phyloP scores from a whole-genome alignment of 371 early-diverging fungal species.

The Apophysomyces ossiformis region DNA sequence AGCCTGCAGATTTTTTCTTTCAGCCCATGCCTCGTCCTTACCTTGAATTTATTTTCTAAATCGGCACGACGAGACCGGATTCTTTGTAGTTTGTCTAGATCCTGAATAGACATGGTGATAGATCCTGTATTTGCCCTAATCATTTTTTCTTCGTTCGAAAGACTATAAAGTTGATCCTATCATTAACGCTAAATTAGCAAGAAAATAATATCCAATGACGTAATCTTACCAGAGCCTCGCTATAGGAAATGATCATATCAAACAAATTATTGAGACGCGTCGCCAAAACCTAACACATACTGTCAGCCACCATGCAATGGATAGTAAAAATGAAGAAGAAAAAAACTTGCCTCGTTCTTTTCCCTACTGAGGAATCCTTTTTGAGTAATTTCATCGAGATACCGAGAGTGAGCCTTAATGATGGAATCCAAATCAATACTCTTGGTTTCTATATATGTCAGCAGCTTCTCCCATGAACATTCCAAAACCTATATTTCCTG shows the following conservation, averaged over 20 bases:
- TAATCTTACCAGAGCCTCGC: conserved; percentile 23
- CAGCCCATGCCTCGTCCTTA: conserved; percentile 21
- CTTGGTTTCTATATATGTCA: conserved; percentile 59
- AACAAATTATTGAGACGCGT: conserved; percentile 41
- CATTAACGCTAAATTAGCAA: not conserved
- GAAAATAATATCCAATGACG: not conserved
- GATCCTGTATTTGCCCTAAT: conserved; percentile 7
- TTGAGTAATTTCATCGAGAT: conserved; percentile 63
- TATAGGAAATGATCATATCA: conserved; percentile 44
- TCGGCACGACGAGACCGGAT: conserved; percentile 39
- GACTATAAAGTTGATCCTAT: conserved; percentile 38
- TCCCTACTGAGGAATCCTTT: conserved; percentile 63
- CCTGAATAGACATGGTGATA: not conserved
- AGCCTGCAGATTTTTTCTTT: conserved; percentile 11
- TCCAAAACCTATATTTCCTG: conserved; percentile 72
- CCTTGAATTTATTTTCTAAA: conserved; percentile 40
- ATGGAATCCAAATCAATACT: conserved; percentile 74
- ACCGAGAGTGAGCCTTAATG: conserved; percentile 72
- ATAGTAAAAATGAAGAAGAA: not conserved
- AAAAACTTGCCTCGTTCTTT: conserved; percentile 47
- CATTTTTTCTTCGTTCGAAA: conserved; percentile 19
- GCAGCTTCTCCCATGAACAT: conserved; percentile 87
- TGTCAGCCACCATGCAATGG: conserved; percentile 1
- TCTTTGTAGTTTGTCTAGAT: conserved; percentile 25
- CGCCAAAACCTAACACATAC: conserved; percentile 26